A percentile compares a stretch with the other conserved stretches of the same genome.
These are phyloP conservation scores for Chionographis japonica DNA, from an alignment of 106 monocot genomes.

Conservation along the genomic window DNA sequence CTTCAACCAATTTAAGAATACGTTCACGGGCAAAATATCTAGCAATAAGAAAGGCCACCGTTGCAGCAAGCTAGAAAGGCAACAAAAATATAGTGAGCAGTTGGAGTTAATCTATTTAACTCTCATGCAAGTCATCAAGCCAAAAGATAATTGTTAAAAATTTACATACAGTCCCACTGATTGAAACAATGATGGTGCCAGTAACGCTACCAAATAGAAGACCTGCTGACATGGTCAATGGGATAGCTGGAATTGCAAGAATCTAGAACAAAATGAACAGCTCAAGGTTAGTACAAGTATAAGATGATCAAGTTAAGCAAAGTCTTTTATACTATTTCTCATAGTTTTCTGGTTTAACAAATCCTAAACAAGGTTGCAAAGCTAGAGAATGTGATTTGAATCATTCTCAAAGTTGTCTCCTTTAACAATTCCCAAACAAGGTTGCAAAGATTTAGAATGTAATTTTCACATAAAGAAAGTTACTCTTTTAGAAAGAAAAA, in stretches of 20 bases:
- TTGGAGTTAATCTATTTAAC: not conserved
- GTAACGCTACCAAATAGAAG: conserved; percentile 81
- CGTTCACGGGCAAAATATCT: conserved; percentile 94
- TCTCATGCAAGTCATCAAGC: not conserved
- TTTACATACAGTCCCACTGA: conserved; percentile 83
- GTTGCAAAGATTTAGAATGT: too few species aligned
- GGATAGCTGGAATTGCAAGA: conserved; percentile 96
- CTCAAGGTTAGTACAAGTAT: conserved; percentile 11
- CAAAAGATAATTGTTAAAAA: not conserved
- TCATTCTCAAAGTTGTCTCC: too few species aligned
- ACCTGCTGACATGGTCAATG: conserved; percentile 95
- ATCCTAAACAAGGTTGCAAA: too few species aligned
- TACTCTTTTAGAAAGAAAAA: too few species aligned
- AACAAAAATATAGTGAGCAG: conserved; percentile 5
- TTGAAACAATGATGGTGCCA: conserved; percentile 91
- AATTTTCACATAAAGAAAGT: too few species aligned
- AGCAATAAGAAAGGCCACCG: conserved; percentile 90
- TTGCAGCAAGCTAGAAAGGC: conserved; percentile 69
- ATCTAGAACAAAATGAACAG: conserved; percentile 35
- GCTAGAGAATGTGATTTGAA: too few species aligned
- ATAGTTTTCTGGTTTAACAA: too few species aligned
- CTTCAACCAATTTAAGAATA: conserved; percentile 92
- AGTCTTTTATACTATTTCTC: not conserved
- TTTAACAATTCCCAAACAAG: too few species aligned
- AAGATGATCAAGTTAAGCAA: not conserved